Evolutionary conservation across 345 rosid genomes (phyloP).

Genomic region (Durio zibethinus): DNA sequence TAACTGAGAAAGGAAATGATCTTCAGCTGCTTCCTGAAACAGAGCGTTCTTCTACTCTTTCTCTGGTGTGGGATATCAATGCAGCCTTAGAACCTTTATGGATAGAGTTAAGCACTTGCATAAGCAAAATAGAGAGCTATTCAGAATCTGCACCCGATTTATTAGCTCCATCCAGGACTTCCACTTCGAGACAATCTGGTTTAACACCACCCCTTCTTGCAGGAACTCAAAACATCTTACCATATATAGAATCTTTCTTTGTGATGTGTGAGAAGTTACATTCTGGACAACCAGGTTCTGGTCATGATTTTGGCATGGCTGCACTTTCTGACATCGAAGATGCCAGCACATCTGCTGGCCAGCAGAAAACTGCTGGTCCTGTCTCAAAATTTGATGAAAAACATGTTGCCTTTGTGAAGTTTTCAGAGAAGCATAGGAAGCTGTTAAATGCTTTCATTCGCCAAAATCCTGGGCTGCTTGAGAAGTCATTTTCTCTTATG

Average conservation of each 20-base stretch:
- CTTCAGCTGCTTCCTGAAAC: constrained; percentile 46
- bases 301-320: constrained; percentile 51
- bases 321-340: constrained; percentile 66
- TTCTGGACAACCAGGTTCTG: constrained; percentile 65
- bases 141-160: constrained; percentile 63
- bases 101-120: constrained; percentile 82
- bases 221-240: constrained; percentile 92
- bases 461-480: constrained; percentile 88
- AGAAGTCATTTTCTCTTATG: constrained; percentile 95
- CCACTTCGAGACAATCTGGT: constrained; percentile 54
- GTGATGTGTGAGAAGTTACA: constrained; percentile 86
- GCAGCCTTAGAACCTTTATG: constrained; percentile 85
- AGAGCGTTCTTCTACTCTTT: constrained; percentile 58
- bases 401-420: constrained; percentile 69
- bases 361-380: constrained; percentile 51
- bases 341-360: constrained; percentile 43
- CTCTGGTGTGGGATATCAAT: constrained; percentile 64
- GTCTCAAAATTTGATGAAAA: constrained; percentile 69
- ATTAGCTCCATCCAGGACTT: constrained; percentile 35
- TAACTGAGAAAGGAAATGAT: constrained; percentile 58
- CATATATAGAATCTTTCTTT: constrained; percentile 91
- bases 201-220: constrained; percentile 84
- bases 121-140: constrained; percentile 84
- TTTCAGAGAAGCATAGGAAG: constrained; percentile 92
- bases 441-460: constrained; percentile 90